Percentiles rank a stretch among this genome's conserved stretches.
phyloP scores from a whole-genome alignment of 495 filamentous ascomycete genomes.

The Hypoxylon rickii region DNA sequence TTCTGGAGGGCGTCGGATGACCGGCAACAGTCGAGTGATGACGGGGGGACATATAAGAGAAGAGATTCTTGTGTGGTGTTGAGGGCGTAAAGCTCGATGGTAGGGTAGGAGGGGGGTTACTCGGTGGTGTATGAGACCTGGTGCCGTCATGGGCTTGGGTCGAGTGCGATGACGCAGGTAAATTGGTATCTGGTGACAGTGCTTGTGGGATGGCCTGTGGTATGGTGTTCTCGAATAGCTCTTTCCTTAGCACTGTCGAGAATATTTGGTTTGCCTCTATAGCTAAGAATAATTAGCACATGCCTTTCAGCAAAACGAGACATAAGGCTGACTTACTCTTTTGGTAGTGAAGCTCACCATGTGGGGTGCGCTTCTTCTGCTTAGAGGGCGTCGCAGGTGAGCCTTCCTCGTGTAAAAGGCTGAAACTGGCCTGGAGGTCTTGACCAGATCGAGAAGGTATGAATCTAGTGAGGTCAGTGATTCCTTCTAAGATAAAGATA shows the following conservation, averaged over 20 bases:
- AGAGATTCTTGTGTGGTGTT: conserved; percentile 96
- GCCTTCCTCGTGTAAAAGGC: conserved; percentile 84
- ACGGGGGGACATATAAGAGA: conserved; percentile 85
- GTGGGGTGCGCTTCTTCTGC: conserved; percentile 79
- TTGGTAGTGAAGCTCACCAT: conserved; percentile 92
- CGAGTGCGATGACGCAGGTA: conserved; percentile 57
- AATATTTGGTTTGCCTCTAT: conserved; percentile 94
- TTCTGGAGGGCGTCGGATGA: conserved; percentile 84
- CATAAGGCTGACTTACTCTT: conserved; percentile 64
- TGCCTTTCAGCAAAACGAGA: neutral
- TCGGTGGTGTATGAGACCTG: conserved; percentile 81
- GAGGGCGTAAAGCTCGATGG: conserved; percentile 80
- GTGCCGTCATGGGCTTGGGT: conserved; percentile 68
- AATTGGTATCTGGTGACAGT: conserved; percentile 64
- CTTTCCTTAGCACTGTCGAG: conserved; percentile 82
- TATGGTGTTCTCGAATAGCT: conserved; percentile 87
- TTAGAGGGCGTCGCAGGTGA: conserved; percentile 90
- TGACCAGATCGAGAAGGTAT: conserved; percentile 94
- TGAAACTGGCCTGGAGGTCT: conserved; percentile 90
- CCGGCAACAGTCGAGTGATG: conserved; percentile 66
- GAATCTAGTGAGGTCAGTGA: conserved; percentile 65
- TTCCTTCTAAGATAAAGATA: neutral
- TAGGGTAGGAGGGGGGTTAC: conserved; percentile 61
- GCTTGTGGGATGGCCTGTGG: conserved; percentile 76
- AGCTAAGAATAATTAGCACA: conserved; percentile 63